phyloP scores from a whole-genome alignment of 352 stramenopile genomes.

The Pythium sukuiense region DNA sequence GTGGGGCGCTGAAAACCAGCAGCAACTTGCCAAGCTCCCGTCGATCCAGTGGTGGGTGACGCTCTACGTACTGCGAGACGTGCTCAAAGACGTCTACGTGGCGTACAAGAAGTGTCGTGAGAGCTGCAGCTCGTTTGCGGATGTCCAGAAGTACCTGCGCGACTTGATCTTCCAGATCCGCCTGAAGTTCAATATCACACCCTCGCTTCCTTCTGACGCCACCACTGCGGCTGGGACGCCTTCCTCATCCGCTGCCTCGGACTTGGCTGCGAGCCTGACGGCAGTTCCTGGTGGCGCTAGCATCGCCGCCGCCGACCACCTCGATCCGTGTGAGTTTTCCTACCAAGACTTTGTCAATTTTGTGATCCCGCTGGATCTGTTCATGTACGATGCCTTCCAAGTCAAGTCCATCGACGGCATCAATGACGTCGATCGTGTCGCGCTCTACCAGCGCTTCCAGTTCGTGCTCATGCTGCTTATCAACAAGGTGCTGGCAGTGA shows the following conservation, averaged over 20 bases:
- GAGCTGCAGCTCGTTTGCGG: conserved; percentile 29
- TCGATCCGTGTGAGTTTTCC: conserved; percentile 43
- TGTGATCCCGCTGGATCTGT: conserved; percentile 46
- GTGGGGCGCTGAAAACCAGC: conserved; percentile 37
- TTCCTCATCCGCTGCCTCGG: neutral
- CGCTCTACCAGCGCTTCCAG: conserved; percentile 45
- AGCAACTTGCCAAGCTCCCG: conserved; percentile 19
- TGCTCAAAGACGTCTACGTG: conserved; percentile 45
- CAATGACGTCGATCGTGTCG: conserved; percentile 34
- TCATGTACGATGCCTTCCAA: conserved; percentile 64
- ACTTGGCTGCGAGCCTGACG: neutral
- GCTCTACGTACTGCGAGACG: conserved; percentile 46
- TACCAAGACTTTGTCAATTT: conserved; percentile 58
- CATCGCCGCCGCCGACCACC: conserved; percentile 8
- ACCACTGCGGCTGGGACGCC: neutral
- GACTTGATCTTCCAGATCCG: conserved; percentile 50
- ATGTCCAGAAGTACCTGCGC: conserved; percentile 45
- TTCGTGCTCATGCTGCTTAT: conserved; percentile 39
- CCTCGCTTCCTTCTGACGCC: conserved; percentile 6
- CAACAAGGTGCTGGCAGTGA: conserved; percentile 40
- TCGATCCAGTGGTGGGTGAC: conserved; percentile 42
- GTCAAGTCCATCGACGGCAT: conserved; percentile 48
- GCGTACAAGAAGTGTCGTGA: conserved; percentile 38
- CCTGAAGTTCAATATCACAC: conserved; percentile 56
- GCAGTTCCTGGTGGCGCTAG: neutral